Conservation (phyloP, 2,329 filamentous ascomycete species). For the Cryphonectria carpinicola region DNA sequence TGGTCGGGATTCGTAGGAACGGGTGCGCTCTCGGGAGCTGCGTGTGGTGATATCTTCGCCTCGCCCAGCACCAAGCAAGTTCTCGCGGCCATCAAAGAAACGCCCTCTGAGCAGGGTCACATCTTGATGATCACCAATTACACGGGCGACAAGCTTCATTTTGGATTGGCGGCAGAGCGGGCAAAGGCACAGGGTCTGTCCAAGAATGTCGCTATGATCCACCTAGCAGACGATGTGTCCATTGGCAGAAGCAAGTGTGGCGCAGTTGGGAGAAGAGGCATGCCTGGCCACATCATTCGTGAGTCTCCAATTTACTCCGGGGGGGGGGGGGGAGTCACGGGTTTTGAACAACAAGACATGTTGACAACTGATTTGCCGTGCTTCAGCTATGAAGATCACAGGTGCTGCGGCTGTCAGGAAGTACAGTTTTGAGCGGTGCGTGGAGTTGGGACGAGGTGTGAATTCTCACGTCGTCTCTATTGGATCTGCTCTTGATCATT, state of each 20-base stretch:
- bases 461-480: conserved; percentile 66
- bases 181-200: conserved; percentile 65
- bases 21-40: conserved; percentile 69
- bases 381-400: conserved; percentile 69
- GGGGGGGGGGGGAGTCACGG: not conserved
- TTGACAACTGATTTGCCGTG: not conserved
- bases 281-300: conserved; percentile 63
- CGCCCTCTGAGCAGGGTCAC: conserved; percentile 67
- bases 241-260: conserved; percentile 68
- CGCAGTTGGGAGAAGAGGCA: conserved; percentile 73
- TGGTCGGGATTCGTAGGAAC: conserved; percentile 47
- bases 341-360: too few species aligned
- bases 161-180: conserved; percentile 75
- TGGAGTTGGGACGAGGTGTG: conserved; percentile 59
- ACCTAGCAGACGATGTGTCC: conserved; percentile 75
- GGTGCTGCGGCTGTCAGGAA: conserved; percentile 66
- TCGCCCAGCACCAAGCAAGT: conserved; percentile 76
- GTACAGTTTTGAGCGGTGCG: conserved; percentile 60
- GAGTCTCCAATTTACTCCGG: conserved; percentile 37
- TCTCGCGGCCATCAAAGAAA: conserved; percentile 63
- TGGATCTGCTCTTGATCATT: conserved; percentile 71
- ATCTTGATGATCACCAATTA: conserved; percentile 78
- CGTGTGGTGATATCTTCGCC: conserved; percentile 76
- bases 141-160: conserved; percentile 73
- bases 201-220: conserved; percentile 69